Evolutionary conservation across 2,329 filamentous ascomycete species (phyloP), one percentile per base, ranked within the genome.

Genomic region (Aspergillus fischeri): DNA sequence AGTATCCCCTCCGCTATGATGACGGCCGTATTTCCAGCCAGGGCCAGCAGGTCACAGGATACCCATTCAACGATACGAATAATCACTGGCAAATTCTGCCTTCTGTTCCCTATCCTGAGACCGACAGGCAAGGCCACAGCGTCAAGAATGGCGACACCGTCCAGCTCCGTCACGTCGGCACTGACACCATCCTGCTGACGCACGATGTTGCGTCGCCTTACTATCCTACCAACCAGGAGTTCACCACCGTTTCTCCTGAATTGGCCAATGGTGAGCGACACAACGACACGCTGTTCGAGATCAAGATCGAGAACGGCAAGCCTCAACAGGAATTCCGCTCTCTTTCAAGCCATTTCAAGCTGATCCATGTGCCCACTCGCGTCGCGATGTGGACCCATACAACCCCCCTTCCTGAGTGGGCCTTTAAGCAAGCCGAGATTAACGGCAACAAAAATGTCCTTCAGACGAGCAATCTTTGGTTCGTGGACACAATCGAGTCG

Each of bases 361-460:
- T 99, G 59, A 85, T 99, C 66, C 94, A 99, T 76, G 86, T 90
- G 69, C 92, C 93, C 7, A 95, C 91, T 74, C 96, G 95, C 75
- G 94, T 99, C 52, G 93, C 94, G 63, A 96, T 99, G 93, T 99
- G 94, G 94, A 99, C 94, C 28, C 93, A 97, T 75, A 89, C 89
- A 38, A 94, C 87, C 58, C 91, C 94, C 51, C 85, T 99, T n/a
- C 94, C 94, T 4, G 94, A 99, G 3, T 99, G 94, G 94, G 94
- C 84, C 27, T 93, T 90, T 80, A 94, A 95, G 75, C 94, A 99
- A 76, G 93, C 96, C 70, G 94, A 99, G 74, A 97, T 99, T 80
- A 99, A 99, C 75, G 94, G 94, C 59, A 99, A 99, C 82, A 99
- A 99, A 84, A 95, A 96, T 72, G 80, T 95, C 54, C 81, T 86